phyloP scores from a whole-genome alignment of 148 eudicot genomes.

The Vaccinium myrtillus region DNA sequence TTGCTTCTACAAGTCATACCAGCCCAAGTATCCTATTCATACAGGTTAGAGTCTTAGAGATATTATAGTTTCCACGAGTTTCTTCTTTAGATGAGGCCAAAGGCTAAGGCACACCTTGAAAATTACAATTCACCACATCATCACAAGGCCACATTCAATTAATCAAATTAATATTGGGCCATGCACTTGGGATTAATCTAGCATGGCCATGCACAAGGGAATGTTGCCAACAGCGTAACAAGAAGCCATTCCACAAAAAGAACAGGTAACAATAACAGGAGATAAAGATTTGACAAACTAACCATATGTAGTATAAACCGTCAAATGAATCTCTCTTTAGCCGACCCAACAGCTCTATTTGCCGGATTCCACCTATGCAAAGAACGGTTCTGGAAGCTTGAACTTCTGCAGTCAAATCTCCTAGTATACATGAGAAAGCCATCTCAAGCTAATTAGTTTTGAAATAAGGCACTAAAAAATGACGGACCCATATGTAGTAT shows the following conservation, averaged over 20 bases:
- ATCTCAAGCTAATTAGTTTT: not conserved
- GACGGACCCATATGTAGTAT: constrained; percentile 53
- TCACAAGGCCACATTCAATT: not conserved
- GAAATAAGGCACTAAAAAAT: not conserved
- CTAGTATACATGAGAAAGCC: constrained; percentile 23
- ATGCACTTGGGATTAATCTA: not conserved
- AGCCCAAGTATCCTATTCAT: not conserved
- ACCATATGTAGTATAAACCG: constrained; percentile 69
- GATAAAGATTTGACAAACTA: constrained; percentile 17
- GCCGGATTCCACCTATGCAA: constrained; percentile 71
- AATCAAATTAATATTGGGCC: not conserved
- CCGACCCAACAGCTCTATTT: constrained; percentile 75
- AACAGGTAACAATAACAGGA: not conserved
- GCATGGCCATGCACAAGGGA: not conserved
- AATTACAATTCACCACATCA: not conserved
- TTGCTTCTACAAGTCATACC: not conserved
- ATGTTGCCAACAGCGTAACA: not conserved
- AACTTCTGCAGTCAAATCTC: constrained; percentile 58
- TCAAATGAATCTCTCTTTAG: constrained; percentile 76
- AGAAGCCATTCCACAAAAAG: not conserved
- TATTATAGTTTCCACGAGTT: not conserved
- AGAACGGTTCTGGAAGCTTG: constrained; percentile 80
- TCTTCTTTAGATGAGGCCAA: constrained; percentile 4
- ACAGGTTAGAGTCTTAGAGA: not conserved
- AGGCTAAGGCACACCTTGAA: not conserved